Base-by-base conservation (phyloP, 805 yeast genomes). In the Saccharomycopsis fermentans region DNA sequence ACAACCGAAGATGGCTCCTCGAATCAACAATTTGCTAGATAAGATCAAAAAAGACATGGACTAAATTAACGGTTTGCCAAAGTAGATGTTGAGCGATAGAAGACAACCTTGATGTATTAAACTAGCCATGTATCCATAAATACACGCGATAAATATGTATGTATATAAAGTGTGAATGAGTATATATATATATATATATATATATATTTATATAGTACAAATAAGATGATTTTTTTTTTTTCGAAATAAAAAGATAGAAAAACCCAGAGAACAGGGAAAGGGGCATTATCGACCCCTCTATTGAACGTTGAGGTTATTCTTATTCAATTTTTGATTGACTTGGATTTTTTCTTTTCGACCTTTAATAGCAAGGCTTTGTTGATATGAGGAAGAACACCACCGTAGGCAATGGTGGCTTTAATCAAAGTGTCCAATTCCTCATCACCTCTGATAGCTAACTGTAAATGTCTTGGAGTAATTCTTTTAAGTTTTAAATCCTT, bases 341-440 rank as follows among this genome's bases (percentile, higher is more conserved):
- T 50, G n/a, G 55, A 55, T 67, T 77, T 76, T 65, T 77, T 76
- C 75, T 82, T 81, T 70, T 85, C 91, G 56, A 84, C 89, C 76
- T 87, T 86, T 69, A 87, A 81, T 65, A 87, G 76, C 68, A 87
- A 77, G 59, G 89, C 90, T 72, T 86, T 84, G 76, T 89, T 88
- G 70, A 89, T 88, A 71, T 90, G 96, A 58, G 98, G 98, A 72
- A 92, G 78, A 58, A 92, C 98, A 84, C 98, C 98, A 79, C 98
- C 98, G 67, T 86, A 90, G 47, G 97, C 97, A 71, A 92, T 92
- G 60, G 97, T 92, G 60, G 97, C 96, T 75, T 89, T 86, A 70
- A 92, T 87, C 70, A 92, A 81, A 64, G 90, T 85, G 77, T 91
- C 96, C 73, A 92, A 83, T 76, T 92, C 98, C 74, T 92, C 98